Percentiles rank a stretch among this genome's conserved stretches.
Conservation (phyloP, 495 filamentous ascomycete genomes). For the Penicillium odoratum region DNA sequence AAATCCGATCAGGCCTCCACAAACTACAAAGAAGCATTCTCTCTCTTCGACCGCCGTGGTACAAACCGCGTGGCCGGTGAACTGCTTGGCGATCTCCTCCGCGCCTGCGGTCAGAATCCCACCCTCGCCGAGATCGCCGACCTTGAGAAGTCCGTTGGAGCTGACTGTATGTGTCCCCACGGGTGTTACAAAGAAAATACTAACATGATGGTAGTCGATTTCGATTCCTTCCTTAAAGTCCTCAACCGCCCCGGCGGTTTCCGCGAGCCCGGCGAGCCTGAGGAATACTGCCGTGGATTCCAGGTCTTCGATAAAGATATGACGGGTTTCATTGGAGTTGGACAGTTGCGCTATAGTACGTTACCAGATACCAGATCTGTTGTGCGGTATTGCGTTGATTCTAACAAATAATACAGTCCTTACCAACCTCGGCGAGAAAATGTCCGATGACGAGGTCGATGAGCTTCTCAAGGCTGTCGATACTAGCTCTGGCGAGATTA, state of each 20-base stretch:
- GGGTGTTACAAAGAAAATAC: not conserved
- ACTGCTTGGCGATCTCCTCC: conserved; percentile 86
- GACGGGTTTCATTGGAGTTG: conserved; percentile 96
- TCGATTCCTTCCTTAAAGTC: conserved; percentile 91
- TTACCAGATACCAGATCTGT: conserved; percentile 1
- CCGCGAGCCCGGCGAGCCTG: conserved; percentile 94
- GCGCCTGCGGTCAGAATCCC: conserved; percentile 97
- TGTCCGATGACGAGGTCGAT: conserved; percentile 97
- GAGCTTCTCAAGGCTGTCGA: conserved; percentile 97
- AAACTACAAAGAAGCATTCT: conserved; percentile 99
- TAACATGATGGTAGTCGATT: conserved; percentile 71
- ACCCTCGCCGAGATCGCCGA: conserved; percentile 89
- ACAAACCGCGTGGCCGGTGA: conserved; percentile 84
- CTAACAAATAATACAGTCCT: conserved; percentile 57
- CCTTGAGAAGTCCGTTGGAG: conserved; percentile 80
- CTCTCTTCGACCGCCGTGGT: conserved; percentile 98
- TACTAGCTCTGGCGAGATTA: conserved; percentile 89
- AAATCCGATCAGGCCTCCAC: conserved; percentile 77
- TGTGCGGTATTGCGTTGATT: not conserved
- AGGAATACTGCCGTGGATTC: conserved; percentile 97
- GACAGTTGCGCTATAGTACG: conserved; percentile 87
- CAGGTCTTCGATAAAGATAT: conserved; percentile 99
- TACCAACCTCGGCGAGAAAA: conserved; percentile 97
- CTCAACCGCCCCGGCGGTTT: conserved; percentile 97
- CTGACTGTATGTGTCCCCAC: conserved; percentile 67